Evolutionary conservation across 345 rosid genomes (phyloP), one percentile per base, ranked within the genome.

Genomic region (Ceriops decandra): DNA sequence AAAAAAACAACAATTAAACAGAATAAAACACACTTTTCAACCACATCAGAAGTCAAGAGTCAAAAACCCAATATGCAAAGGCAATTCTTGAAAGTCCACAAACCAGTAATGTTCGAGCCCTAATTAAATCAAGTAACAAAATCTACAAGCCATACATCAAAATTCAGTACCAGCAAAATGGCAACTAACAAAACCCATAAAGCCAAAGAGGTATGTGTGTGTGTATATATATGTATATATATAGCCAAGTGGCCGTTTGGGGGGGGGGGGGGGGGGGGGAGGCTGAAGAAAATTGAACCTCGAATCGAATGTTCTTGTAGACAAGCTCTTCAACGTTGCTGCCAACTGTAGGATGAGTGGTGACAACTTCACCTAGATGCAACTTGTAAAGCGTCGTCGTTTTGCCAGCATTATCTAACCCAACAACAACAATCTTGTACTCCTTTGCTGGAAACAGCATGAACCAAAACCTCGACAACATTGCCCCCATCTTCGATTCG

Each of bases 271-370:
- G 42, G 1, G 8, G 10, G 1, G 8, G 13, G 46, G 46, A 2
- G 15, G 46, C 46, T 28, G 7, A 62, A 51, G 38, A 36, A 62
- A 68, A 52, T 4, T 61, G 20, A 47, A 95, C 98, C 98, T 92
- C 97, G 8, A 95, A 95, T 49, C 96, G 88, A 28, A 95, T 95
- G 58, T 95, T 95, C 82, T 91, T 91, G 80, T 95, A 95, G 51
- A 91, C 93, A 57, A 95, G 92, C 85, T 91, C 99, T 66, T 95
- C 99, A 15, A 95, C 99, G 49, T 95, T 95, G 72, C 98, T 95
- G 0, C 97, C 98, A 19, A 95, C 96, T 0, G 99, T 90, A 53
- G 99, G 96, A 77, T 95, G 97, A 54, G 99, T 95, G 20, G 98
- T 90, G 11, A 95, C 98, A 15, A 95, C 99, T 79, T 95, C 99